Evolutionary conservation across 441 rosid species (phyloP), one percentile per base, ranked within the genome.

Genomic region (Erysimum pusillum): DNA sequence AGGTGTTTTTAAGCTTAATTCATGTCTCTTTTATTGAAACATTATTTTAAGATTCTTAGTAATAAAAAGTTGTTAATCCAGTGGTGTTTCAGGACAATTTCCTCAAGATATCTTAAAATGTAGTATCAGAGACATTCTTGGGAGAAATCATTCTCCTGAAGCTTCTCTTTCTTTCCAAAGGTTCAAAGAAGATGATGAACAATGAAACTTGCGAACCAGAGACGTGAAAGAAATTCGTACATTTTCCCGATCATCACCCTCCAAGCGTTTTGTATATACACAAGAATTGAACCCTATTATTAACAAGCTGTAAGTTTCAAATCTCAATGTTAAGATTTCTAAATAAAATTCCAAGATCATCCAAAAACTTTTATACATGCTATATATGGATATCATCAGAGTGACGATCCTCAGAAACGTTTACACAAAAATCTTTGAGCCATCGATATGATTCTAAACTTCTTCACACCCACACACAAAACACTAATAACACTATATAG

Each of bases 241-340:
- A 9, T 58, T 59, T 66, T 77, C 81, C 81, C 81, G 81, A 77
- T 66, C 77, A 49, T 22, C 34, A 70, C 63, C 34, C 63, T 66
- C 81, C 81, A 77, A 77, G 81, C 81, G 77, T 72, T 77, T 71
- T 22, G 52, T 71, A 1, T 51, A 64, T 22, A 58, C 39, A 4
- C 13, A 31, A 70, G 17, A 63, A 63, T 1, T 46, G 2, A 17
- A 25, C 25, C 20, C 28, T 31, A 17, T 53, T 28, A 38, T 38
- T 15, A 34, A 18, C 41, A 62, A 35, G 49, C 17, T 53, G 60
- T 70, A 62, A 14, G 49, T 39, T 31, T 39, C 9, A 4, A 48
- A 14, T 28, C 5, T 36, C 51, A 35, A 13, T 13, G 38, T 12
- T 32, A 0, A 39, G 31, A 61, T 45, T 31, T 48, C n/a, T 9